Conservation (phyloP, 2,329 filamentous ascomycete species). For the Cladophialophora exuberans region DNA sequence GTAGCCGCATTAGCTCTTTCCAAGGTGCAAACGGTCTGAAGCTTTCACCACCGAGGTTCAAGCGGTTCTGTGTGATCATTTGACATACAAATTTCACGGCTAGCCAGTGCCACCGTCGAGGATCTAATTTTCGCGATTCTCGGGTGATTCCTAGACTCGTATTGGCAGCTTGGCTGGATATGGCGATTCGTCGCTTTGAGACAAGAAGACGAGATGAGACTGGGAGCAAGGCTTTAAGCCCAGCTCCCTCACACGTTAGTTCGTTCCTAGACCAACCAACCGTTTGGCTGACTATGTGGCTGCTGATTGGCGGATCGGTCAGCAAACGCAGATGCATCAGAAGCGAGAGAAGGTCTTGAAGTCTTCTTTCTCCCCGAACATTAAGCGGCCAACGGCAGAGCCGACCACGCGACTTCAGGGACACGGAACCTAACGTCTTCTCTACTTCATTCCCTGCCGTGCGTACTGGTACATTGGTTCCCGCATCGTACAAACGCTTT, state of each 20-base stretch:
- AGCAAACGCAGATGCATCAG: neutral
- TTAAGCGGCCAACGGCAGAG: neutral
- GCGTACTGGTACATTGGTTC: neutral
- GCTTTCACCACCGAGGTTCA: neutral
- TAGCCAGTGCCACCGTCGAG: too few species aligned
- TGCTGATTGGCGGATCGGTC: neutral
- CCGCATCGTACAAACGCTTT: too few species aligned
- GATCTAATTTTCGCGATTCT: too few species aligned
- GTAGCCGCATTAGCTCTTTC: too few species aligned
- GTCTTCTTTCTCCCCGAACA: neutral
- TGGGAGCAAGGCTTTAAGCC: neutral
- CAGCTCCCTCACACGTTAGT: too few species aligned
- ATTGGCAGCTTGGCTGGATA: slow-evolving; percentile 1
- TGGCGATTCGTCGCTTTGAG: neutral
- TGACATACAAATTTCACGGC: too few species aligned
- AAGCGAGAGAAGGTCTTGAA: neutral
- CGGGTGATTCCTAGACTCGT: too few species aligned
- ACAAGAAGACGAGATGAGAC: neutral
- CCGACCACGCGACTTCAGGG: neutral
- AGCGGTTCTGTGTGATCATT: neutral
- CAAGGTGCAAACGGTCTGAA: too few species aligned
- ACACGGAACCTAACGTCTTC: neutral
- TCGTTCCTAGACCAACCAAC: too few species aligned
- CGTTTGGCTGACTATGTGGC: neutral
- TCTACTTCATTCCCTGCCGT: neutral